These are phyloP conservation scores for Plectosphaerella sp. DNA, from an alignment of 2,329 filamentous ascomycete species.

Conservation along the genomic window DNA sequence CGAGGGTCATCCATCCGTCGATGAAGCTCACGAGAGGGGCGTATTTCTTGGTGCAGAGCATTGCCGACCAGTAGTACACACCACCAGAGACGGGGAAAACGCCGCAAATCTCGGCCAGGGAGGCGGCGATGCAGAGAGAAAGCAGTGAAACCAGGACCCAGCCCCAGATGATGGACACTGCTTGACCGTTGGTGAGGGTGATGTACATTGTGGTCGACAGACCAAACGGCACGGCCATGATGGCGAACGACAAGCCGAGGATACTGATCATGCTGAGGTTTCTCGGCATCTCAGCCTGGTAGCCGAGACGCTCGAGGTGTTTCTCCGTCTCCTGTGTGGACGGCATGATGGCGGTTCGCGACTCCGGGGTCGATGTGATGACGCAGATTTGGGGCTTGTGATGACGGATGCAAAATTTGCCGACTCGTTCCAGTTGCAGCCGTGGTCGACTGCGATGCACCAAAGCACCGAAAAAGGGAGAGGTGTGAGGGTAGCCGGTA, in stretches of 20 bases:
- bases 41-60: constrained; percentile 61
- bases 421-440: too few relatives aligned
- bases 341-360: background rate
- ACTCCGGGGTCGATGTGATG: too few relatives aligned
- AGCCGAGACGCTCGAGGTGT: constrained; percentile 38
- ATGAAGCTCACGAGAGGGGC: constrained; percentile 65
- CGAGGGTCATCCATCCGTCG: constrained; percentile 67
- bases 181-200: constrained; percentile 63
- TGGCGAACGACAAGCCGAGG: constrained; percentile 64
- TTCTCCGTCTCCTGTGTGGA: constrained; percentile 4
- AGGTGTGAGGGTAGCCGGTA: too few relatives aligned
- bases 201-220: constrained; percentile 66
- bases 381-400: too few relatives aligned
- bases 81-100: constrained; percentile 65
- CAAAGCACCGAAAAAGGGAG: too few relatives aligned
- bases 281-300: constrained; percentile 44
- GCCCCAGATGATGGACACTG: constrained; percentile 66
- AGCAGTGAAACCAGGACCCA: constrained; percentile 64
- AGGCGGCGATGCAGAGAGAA: constrained; percentile 59
- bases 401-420: too few relatives aligned
- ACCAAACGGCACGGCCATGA: constrained; percentile 69
- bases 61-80: constrained; percentile 68
- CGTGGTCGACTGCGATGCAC: too few relatives aligned
- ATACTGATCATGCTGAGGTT: constrained; percentile 53
- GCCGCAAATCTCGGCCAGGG: constrained; percentile 64